Percentiles rank a stretch among this genome's conserved stretches.
Evolutionary conservation across 2,329 filamentous ascomycete species (phyloP).

Genomic region (Fusarium circinatum): DNA sequence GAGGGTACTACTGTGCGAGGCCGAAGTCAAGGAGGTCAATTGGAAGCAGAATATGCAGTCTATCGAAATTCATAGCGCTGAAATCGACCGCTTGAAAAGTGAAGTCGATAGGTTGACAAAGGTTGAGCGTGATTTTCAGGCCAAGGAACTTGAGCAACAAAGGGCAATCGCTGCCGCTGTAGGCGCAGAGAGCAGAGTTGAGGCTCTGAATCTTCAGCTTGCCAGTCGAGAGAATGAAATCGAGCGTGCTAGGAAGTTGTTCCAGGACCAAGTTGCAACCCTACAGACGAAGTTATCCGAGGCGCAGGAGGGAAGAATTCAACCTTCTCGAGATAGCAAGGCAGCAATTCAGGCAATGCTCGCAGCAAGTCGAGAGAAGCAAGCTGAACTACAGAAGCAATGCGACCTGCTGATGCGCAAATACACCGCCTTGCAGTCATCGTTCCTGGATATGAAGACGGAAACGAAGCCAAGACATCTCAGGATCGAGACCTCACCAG

Average conservation of each 20-base stretch:
- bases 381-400: slow-evolving; percentile 64
- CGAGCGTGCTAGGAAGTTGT: slow-evolving; percentile 54
- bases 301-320: slow-evolving; percentile 45
- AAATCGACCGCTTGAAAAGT: slow-evolving; percentile 67
- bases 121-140: slow-evolving; percentile 71
- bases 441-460: slow-evolving; percentile 59
- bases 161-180: slow-evolving; percentile 67
- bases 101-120: slow-evolving; percentile 70
- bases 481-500: slow-evolving; percentile 35
- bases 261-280: slow-evolving; percentile 59
- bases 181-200: slow-evolving; percentile 66
- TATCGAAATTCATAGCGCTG: slow-evolving; percentile 68
- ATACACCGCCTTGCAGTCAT: slow-evolving; percentile 63
- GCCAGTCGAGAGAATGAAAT: slow-evolving; percentile 60
- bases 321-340: slow-evolving; percentile 45
- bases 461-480: slow-evolving; percentile 40
- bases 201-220: slow-evolving; percentile 69
- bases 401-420: slow-evolving; percentile 61
- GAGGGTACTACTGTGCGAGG: slow-evolving; percentile 71
- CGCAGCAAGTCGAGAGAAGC: slow-evolving; percentile 63
- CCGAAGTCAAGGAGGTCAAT: slow-evolving; percentile 74
- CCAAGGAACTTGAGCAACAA: slow-evolving; percentile 69
- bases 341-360: slow-evolving; percentile 57
- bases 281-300: slow-evolving; percentile 59
- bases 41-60: slow-evolving; percentile 72